Evolutionary conservation across 495 filamentous ascomycete species (phyloP).

Genomic region (Hypoxylon lienhwacheense): DNA sequence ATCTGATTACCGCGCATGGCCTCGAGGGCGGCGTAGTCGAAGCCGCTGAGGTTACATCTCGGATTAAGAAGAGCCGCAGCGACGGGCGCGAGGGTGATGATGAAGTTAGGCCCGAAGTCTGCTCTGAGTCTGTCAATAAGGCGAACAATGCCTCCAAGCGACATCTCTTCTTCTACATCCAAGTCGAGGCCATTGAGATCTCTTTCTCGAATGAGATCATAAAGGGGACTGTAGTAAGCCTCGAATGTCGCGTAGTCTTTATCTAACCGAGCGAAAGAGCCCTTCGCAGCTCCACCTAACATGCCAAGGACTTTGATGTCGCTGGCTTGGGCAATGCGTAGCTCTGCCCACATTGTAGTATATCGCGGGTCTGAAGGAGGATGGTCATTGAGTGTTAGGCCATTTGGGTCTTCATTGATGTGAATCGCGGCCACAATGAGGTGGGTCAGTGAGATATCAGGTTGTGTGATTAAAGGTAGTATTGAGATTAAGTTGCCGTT

Average conservation of each 20-base stretch:
- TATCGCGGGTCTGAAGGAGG: slow-evolving; percentile 59
- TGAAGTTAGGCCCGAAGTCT: slow-evolving; percentile 70
- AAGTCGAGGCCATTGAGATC: slow-evolving; percentile 74
- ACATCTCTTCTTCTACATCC: slow-evolving; percentile 82
- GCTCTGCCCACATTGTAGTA: slow-evolving; percentile 67
- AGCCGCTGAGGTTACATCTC: slow-evolving; percentile 66
- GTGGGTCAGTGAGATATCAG: slow-evolving; percentile 62
- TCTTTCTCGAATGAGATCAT: slow-evolving; percentile 58
- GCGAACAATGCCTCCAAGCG: slow-evolving; percentile 65
- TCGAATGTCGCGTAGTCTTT: slow-evolving; percentile 59
- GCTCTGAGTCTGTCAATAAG: slow-evolving; percentile 70
- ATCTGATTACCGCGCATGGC: slow-evolving; percentile 50
- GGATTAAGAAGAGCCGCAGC: slow-evolving; percentile 65
- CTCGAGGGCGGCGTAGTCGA: slow-evolving; percentile 70
- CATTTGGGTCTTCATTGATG: slow-evolving; percentile 65
- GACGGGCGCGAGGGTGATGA: slow-evolving; percentile 79
- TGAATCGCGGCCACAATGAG: slow-evolving; percentile 80
- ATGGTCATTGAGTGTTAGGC: slow-evolving; percentile 76
- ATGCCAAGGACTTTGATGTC: slow-evolving; percentile 78
- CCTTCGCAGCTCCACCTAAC: slow-evolving; percentile 77
- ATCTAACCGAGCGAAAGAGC: slow-evolving; percentile 68
- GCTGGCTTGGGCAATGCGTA: slow-evolving; percentile 60
- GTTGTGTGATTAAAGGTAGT: slow-evolving; percentile 67
- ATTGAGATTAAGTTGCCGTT: slow-evolving; percentile 65
- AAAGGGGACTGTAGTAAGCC: slow-evolving; percentile 65